Evolutionary conservation across 1,284 basidiomycete species (phyloP).

Genomic region (Malassezia equina): DNA sequence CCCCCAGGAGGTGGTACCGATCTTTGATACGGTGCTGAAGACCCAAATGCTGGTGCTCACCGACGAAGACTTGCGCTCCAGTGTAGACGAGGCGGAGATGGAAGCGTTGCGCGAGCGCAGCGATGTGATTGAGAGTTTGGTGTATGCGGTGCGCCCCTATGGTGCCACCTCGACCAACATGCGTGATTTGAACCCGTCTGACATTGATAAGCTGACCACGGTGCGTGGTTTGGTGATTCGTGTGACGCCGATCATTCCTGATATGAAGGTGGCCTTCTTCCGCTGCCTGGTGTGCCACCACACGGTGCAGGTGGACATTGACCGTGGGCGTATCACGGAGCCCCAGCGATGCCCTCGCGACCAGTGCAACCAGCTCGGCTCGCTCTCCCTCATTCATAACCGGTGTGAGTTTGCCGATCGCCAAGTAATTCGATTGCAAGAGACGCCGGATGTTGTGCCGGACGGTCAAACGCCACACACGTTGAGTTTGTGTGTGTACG

Average conservation of each 20-base stretch:
- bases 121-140: slow-evolving; percentile 50
- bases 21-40: slow-evolving; percentile 90
- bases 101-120: slow-evolving; percentile 54
- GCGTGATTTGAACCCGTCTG: slow-evolving; percentile 44
- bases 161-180: slow-evolving; percentile 58
- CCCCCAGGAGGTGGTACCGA: slow-evolving; percentile 90
- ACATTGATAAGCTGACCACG: slow-evolving; percentile 62
- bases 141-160: slow-evolving; percentile 87
- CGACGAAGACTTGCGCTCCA: slow-evolving; percentile 62
- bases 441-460: slow-evolving; percentile 92
- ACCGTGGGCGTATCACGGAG: slow-evolving; percentile 88
- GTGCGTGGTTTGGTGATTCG: slow-evolving; percentile 96
- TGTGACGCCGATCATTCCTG: slow-evolving; percentile 91
- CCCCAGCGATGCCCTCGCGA: slow-evolving; percentile 83
- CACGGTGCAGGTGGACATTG: slow-evolving; percentile 86
- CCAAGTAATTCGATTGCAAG: slow-evolving; percentile 87
- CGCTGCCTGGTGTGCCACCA: slow-evolving; percentile 91
- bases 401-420: slow-evolving; percentile 90
- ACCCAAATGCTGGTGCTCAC: slow-evolving; percentile 53
- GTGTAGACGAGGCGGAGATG: slow-evolving; percentile 60
- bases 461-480: slow-evolving; percentile 98
- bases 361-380: slow-evolving; percentile 72
- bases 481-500: slow-evolving; percentile 86
- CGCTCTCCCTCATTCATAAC: slow-evolving; percentile 92
- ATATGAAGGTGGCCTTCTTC: slow-evolving; percentile 97